Conservation (phyloP, 306 rosid genomes). For the Prunus davidiana region DNA sequence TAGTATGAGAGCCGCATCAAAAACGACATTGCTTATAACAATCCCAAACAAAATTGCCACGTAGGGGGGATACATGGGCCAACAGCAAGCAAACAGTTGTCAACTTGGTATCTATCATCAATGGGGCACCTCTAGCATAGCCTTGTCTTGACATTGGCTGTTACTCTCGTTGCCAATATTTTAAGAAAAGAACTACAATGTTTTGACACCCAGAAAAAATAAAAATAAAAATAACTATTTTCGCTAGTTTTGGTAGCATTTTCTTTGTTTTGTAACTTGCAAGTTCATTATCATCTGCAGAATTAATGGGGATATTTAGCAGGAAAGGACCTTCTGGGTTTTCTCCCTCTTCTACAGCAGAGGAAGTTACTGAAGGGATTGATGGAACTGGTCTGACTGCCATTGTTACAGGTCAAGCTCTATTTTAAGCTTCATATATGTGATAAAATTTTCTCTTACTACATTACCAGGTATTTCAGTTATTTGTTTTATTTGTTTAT, state of each 20-base stretch:
- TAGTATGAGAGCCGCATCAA: not conserved
- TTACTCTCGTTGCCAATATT: not conserved
- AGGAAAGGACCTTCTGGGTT: conserved; percentile 33
- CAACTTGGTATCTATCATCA: not conserved
- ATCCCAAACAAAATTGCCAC: not conserved
- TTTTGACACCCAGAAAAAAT: not conserved
- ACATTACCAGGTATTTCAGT: no score
- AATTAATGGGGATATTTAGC: conserved; percentile 52
- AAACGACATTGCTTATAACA: not conserved
- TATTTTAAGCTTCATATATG: not conserved
- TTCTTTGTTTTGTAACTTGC: not conserved
- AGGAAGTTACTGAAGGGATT: conserved; percentile 49
- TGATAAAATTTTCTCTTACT: no score
- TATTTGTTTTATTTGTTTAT: no score
- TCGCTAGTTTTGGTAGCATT: not conserved
- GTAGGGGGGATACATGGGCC: not conserved
- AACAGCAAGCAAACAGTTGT: not conserved
- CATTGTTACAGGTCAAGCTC: conserved; percentile 52
- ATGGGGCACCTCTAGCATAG: not conserved
- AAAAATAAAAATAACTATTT: fast-evolving
- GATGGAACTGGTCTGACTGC: conserved; percentile 60
- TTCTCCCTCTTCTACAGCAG: conserved; percentile 57
- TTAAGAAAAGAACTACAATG: not conserved
- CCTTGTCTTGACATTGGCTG: not conserved
- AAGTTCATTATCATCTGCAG: not conserved